A percentile compares a stretch with the other conserved stretches of the same genome.
phyloP scores from a whole-genome alignment of 2,329 filamentous ascomycete genomes.

The Penicillium sp. region DNA sequence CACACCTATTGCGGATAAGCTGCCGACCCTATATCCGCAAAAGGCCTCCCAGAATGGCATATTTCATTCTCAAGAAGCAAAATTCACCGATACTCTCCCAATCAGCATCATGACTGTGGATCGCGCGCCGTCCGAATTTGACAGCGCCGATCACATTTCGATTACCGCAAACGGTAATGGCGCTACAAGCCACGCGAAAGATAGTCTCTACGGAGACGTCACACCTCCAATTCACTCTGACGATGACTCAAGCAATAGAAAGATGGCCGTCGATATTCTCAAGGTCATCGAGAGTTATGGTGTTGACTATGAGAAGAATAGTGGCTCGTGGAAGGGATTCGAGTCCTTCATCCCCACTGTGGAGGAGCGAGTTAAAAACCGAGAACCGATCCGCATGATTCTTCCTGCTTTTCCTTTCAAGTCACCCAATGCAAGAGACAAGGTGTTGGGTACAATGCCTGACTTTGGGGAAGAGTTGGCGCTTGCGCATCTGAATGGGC shows the following conservation, averaged over 20 bases:
- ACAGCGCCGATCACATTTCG: conserved; percentile 2
- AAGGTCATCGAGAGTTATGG: conserved; percentile 28
- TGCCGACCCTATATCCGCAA: conserved; percentile 5
- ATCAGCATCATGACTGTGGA: background rate
- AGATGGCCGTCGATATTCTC: conserved; percentile 19
- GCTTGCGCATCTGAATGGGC: conserved; percentile 38
- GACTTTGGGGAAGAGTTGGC: conserved; percentile 47
- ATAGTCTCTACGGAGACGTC: conserved; percentile 1
- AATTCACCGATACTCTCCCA: background rate
- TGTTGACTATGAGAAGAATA: conserved; percentile 25
- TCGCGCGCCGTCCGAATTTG: conserved; percentile 5
- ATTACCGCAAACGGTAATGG: conserved; percentile 17
- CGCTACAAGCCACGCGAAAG: conserved; percentile 5
- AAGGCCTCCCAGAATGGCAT: conserved; percentile 8
- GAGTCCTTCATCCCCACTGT: conserved; percentile 26
- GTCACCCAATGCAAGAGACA: conserved; percentile 30
- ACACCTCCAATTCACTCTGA: background rate
- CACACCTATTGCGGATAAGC: conserved; percentile 12
- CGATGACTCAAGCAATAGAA: background rate
- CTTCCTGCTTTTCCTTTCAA: conserved; percentile 33
- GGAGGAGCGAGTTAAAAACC: conserved; percentile 15
- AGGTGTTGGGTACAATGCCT: conserved; percentile 37
- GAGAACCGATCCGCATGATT: conserved; percentile 30
- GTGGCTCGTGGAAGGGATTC: conserved; percentile 26
- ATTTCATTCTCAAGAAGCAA: background rate